These are phyloP conservation scores for Lactarius tabidus DNA, from an alignment of 768 basidiomycete genomes.

Conservation along the genomic window DNA sequence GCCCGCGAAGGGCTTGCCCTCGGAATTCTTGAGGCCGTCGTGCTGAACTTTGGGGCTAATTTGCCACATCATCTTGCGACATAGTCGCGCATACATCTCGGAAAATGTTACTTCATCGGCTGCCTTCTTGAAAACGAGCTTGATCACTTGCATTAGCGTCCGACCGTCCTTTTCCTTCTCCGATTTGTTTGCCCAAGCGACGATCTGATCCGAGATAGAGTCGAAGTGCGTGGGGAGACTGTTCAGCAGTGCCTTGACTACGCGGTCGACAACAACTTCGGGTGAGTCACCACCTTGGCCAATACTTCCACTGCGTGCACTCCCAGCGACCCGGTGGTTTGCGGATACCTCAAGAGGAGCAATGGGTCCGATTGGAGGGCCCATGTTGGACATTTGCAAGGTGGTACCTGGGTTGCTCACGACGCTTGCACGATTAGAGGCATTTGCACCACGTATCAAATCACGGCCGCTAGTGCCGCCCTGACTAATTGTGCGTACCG, in stretches of 20 bases:
- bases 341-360: constrained; percentile 73
- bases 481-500: constrained; percentile 62
- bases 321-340: constrained; percentile 72
- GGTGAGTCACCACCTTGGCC: constrained; percentile 60
- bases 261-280: constrained; percentile 86
- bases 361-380: constrained; percentile 55
- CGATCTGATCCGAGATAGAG: constrained; percentile 92
- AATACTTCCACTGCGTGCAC: constrained; percentile 41
- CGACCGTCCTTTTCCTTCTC: constrained; percentile 90
- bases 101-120: constrained; percentile 95
- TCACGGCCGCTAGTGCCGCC: constrained; percentile 50
- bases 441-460: constrained; percentile 71
- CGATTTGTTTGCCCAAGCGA: constrained; percentile 91
- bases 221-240: constrained; percentile 96
- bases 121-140: constrained; percentile 95
- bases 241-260: constrained; percentile 89
- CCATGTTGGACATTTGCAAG: constrained; percentile 31
- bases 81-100: constrained; percentile 98
- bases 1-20: constrained; percentile 88
- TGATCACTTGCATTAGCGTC: constrained; percentile 93
- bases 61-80: no score
- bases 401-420: constrained; percentile 31
- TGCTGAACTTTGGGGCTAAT: constrained; percentile 82
- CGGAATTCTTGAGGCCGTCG: constrained; percentile 73
- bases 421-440: no score